Evolutionary conservation across 164 flowering plant genomes (phyloP), one percentile per base, ranked within the genome.

Genomic region (Saururus chinensis): DNA sequence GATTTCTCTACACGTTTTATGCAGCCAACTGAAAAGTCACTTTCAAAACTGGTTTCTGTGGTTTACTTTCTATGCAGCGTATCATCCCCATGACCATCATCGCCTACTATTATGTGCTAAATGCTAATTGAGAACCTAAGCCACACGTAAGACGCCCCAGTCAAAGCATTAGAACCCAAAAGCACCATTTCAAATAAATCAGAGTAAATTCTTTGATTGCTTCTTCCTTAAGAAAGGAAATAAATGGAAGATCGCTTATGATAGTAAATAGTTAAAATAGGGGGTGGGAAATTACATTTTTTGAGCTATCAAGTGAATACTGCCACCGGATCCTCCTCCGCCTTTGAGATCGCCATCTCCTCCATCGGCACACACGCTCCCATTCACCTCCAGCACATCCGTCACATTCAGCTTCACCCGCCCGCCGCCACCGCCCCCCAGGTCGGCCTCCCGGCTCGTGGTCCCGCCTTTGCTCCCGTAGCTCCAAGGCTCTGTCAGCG

Each of bases 291-390:
- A 22, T 88, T 88, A 93, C 99, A 88, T 87, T 73, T 74, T 83
- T 61, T 70, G 61, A 45, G 95, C 88, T 56, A 61, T 77, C 64
- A 95, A 79, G 61, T 62, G 74, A 53, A 95, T 79, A 76, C 99
- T 95, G 51, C 99, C 99, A 57, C 97, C 97, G 51, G 97, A 91
- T 19, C 99, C 99, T 48, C 99, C 99, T 42, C 99, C 99, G 8
- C 99, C 99, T 60, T 75, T 85, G 52, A 62, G 53, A 25, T 95
- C 92, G 4, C 77, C 93, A 73, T 82, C 78, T 24, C 93, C 96
- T 0, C 99, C 99, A 70, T 87, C 90, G 12, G 96, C 91, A 57
- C 77, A 68, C 40, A 89, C 65, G 68, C 68, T 70, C 60, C 98
- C 96, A 23, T 60, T 54, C 53, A 79, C 61, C 9, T 79, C 82